Evolutionary conservation across 2,329 filamentous ascomycete species (phyloP).

Genomic region (Neonectria neomacrospora): DNA sequence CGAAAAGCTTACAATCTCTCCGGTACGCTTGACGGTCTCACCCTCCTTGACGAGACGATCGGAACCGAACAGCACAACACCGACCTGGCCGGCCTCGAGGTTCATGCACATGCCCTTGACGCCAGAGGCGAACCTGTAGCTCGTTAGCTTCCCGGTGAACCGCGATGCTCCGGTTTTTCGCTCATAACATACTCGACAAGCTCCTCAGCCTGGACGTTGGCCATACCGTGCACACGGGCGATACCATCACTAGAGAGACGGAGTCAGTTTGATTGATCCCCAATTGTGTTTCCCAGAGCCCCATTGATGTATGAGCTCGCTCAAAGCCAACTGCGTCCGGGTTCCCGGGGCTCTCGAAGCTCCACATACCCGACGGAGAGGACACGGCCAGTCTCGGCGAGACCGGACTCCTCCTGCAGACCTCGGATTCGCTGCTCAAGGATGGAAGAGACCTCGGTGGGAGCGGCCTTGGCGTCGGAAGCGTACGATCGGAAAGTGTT

Average conservation of each 20-base stretch:
- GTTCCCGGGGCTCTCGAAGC: conserved; percentile 33
- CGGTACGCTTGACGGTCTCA: conserved; percentile 99
- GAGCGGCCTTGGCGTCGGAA: conserved; percentile 91
- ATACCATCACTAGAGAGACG: conserved; percentile 90
- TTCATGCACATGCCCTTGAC: conserved; percentile 99
- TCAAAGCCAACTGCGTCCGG: conserved; percentile 30
- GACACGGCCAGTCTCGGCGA: conserved; percentile 98
- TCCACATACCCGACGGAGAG: conserved; percentile 95
- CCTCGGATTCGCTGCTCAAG: conserved; percentile 99
- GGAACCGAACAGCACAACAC: conserved; percentile 99
- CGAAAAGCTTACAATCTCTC: conserved; percentile 86
- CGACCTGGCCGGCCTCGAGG: conserved; percentile 99
- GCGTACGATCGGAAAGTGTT: conserved; percentile 87
- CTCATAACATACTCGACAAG: conserved; percentile 89
- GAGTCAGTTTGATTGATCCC: conserved; percentile 46
- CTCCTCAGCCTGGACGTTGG: conserved; percentile 99
- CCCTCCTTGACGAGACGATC: conserved; percentile 99
- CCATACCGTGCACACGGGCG: conserved; percentile 99
- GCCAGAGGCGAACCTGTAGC: conserved; percentile 90
- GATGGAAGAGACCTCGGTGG: conserved; percentile 99
- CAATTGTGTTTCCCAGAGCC: conserved; percentile 29
- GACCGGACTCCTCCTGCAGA: conserved; percentile 94
- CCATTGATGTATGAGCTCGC: conserved; percentile 22
- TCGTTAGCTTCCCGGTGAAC: conserved; percentile 35
- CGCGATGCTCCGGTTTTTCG: conserved; percentile 24